These are phyloP conservation scores for Mentha longifolia DNA, from an alignment of 257 asterid genomes.

Conservation along the genomic window DNA sequence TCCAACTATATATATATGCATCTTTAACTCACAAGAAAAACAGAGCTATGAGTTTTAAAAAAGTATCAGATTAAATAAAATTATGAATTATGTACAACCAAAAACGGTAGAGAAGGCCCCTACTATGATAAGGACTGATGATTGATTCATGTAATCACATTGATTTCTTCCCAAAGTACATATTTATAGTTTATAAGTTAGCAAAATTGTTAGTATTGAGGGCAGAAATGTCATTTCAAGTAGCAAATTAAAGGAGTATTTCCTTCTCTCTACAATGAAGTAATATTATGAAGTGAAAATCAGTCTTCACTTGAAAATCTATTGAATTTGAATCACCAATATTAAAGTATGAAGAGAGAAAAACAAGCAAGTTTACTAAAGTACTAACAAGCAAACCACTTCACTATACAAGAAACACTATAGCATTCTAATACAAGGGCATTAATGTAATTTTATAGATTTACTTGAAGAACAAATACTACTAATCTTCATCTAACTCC, in stretches of 20 bases:
- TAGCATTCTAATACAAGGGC: too few species aligned
- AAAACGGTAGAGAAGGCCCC: neutral
- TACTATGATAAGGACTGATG: neutral
- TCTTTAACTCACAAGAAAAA: neutral
- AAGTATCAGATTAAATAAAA: neutral
- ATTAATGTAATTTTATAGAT: too few species aligned
- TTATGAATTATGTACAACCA: neutral
- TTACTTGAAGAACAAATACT: slow-evolving; percentile 21
- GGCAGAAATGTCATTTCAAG: neutral
- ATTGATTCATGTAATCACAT: neutral
- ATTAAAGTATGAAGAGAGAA: neutral
- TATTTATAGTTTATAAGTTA: neutral
- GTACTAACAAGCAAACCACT: neutral
- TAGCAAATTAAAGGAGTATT: neutral
- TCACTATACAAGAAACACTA: neutral
- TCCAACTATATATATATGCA: neutral
- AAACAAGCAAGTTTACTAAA: neutral
- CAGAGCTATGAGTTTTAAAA: neutral
- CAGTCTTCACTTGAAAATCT: too few species aligned
- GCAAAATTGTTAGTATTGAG: neutral
- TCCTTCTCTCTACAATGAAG: neutral
- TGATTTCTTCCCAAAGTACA: too few species aligned
- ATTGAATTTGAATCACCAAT: neutral
- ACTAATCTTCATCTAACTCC: slow-evolving; percentile 76
- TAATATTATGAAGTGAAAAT: too few species aligned